A percentile compares a stretch with the other conserved stretches of the same genome.
Conservation (phyloP, 305 asterid genomes). For the Vinca major region DNA sequence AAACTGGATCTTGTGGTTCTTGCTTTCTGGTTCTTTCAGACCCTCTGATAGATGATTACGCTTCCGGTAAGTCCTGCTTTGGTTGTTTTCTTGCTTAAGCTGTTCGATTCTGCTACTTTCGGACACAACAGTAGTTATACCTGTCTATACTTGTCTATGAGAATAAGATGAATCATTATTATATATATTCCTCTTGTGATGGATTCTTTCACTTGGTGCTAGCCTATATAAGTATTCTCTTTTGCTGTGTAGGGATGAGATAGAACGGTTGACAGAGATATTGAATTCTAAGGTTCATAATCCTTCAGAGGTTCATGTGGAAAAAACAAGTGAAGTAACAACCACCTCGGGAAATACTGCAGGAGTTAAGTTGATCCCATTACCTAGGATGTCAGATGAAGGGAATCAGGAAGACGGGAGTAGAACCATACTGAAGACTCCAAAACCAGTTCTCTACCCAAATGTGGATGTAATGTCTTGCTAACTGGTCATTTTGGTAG, state of each 20-base stretch:
- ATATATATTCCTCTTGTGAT: neutral
- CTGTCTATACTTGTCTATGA: neutral
- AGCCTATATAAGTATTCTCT: neutral
- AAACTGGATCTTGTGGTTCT: neutral
- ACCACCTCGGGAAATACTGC: slow-evolving; percentile 30
- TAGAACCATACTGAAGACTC: slow-evolving; percentile 28
- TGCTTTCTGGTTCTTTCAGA: neutral
- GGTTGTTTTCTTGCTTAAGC: neutral
- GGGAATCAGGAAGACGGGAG: slow-evolving; percentile 28
- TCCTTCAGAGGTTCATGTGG: slow-evolving; percentile 28
- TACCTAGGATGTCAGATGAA: slow-evolving; percentile 31
- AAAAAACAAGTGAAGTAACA: slow-evolving; percentile 26
- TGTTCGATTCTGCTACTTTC: neutral
- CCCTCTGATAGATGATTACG: neutral
- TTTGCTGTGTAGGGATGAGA: slow-evolving; percentile 62
- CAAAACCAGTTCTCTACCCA: slow-evolving; percentile 27
- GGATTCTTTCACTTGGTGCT: neutral
- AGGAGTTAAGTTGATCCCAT: slow-evolving; percentile 32
- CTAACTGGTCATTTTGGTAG: neutral
- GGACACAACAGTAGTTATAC: neutral
- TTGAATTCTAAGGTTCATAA: slow-evolving; percentile 40
- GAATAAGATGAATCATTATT: neutral
- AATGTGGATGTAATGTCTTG: slow-evolving; percentile 35
- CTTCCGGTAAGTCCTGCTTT: neutral
- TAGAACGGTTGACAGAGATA: slow-evolving; percentile 51